A percentile compares a stretch with the other conserved stretches of the same genome.
These are phyloP conservation scores for Linum trigynum DNA, from an alignment of 345 rosid genomes.

Conservation along the genomic window DNA sequence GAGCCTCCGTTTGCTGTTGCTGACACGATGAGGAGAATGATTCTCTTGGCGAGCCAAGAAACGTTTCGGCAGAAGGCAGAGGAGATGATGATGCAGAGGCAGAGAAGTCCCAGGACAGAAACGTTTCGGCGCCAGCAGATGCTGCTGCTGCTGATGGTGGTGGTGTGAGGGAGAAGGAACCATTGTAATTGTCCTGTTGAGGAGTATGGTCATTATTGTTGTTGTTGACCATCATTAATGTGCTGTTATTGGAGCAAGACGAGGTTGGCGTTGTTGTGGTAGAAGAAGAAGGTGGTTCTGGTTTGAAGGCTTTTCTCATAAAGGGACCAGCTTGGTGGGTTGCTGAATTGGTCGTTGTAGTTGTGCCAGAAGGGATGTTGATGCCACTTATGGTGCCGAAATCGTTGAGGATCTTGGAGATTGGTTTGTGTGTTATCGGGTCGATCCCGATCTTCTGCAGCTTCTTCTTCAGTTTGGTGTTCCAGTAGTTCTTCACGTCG, in stretches of 20 bases:
- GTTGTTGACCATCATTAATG: constrained; percentile 12
- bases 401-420: constrained; percentile 58
- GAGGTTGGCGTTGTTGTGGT: constrained; percentile 8
- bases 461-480: constrained; percentile 76
- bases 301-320: neutral
- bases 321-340: neutral
- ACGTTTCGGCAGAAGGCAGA: constrained; percentile 20
- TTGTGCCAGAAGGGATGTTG: neutral
- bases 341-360: no score
- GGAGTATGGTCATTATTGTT: neutral
- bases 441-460: constrained; percentile 74
- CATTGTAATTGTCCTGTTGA: no score
- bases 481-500: constrained; percentile 94
- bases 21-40: constrained; percentile 5
- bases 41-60: constrained; percentile 18
- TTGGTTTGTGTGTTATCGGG: constrained; percentile 76
- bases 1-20: constrained; percentile 16
- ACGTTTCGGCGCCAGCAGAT: no score
- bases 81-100: constrained; percentile 59
- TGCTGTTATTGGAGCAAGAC: constrained; percentile 17
- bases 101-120: constrained; percentile 27
- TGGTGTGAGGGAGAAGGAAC: no score
- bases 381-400: constrained; percentile 50
- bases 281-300: constrained; percentile 23
- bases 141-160: no score